Conservation (phyloP, 352 stramenopile species). For the Phytophthora ramorum region DNA sequence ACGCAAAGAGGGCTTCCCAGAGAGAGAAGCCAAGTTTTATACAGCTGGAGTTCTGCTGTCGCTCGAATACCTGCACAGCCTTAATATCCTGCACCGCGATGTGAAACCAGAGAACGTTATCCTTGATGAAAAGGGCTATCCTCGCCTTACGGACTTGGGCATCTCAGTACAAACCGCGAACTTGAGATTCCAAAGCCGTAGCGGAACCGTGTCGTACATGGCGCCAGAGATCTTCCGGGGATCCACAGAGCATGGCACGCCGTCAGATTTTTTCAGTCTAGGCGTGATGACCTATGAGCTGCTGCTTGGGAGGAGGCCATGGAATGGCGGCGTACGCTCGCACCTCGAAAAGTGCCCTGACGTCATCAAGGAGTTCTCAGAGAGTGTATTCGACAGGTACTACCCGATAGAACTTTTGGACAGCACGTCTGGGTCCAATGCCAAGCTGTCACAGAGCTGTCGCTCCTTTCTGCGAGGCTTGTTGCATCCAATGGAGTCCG, state of each 20-base stretch:
- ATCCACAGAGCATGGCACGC: conserved; percentile 58
- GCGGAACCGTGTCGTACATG: conserved; percentile 76
- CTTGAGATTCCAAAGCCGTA: conserved; percentile 58
- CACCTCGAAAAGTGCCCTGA: conserved; percentile 43
- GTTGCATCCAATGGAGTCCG: conserved; percentile 53
- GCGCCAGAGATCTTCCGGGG: conserved; percentile 71
- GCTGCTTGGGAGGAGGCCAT: conserved; percentile 54
- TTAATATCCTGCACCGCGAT: conserved; percentile 80
- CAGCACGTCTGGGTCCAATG: conserved; percentile 16
- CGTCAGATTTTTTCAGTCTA: conserved; percentile 67
- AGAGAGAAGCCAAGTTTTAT: conserved; percentile 66
- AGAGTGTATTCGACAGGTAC: conserved; percentile 45
- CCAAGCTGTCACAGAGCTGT: conserved; percentile 35
- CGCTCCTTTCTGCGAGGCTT: conserved; percentile 57
- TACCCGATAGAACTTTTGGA: conserved; percentile 63
- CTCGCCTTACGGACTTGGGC: conserved; percentile 75
- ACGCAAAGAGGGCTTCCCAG: conserved; percentile 62
- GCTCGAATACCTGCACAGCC: conserved; percentile 71
- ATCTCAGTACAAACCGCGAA: conserved; percentile 63
- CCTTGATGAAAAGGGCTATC: conserved; percentile 79
- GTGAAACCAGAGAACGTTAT: conserved; percentile 90
- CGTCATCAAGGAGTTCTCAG: conserved; percentile 33
- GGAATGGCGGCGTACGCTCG: conserved; percentile 37
- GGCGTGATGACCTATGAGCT: conserved; percentile 68
- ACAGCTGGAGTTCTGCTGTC: conserved; percentile 62